Conservation (phyloP, 1,284 basidiomycete genomes). For the Mycena sp. region DNA sequence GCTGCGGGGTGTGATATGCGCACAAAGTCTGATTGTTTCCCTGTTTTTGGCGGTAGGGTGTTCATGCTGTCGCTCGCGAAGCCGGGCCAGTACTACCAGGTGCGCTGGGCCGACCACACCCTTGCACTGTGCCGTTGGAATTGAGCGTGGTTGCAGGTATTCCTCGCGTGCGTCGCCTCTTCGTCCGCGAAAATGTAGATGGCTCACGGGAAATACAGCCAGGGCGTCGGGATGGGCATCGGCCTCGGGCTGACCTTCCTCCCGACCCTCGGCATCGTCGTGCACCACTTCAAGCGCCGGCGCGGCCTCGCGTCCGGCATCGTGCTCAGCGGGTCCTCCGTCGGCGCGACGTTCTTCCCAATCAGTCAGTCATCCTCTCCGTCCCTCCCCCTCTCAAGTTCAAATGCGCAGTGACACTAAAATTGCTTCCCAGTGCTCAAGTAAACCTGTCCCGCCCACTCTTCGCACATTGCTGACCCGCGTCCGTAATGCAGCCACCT, state of each 20-base stretch:
- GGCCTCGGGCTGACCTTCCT: constrained; percentile 12
- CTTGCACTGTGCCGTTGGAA: too few species aligned
- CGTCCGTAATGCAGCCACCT: constrained; percentile 8
- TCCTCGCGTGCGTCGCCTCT: background rate
- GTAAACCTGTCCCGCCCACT: background rate
- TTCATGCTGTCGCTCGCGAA: too few species aligned
- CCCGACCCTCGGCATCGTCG: constrained; percentile 1
- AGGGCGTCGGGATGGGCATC: constrained; percentile 19
- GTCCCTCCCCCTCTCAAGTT: background rate
- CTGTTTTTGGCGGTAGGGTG: background rate
- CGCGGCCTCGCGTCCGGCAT: constrained; percentile 7
- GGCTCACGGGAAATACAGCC: background rate
- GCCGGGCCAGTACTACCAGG: too few species aligned
- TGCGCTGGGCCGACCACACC: too few species aligned
- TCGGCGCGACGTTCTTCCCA: constrained; percentile 10
- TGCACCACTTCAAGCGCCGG: constrained; percentile 4
- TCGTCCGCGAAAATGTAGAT: background rate
- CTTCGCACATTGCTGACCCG: background rate
- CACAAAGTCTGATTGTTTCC: background rate
- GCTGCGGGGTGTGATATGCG: background rate
- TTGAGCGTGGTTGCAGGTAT: too few species aligned
- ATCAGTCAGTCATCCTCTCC: constrained; percentile 14
- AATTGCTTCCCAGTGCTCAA: constrained; percentile 2
- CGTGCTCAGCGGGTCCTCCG: constrained; percentile 5
- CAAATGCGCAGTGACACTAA: background rate